These are phyloP conservation scores for Arabidopsis suecica DNA, from an alignment of 345 rosid species.

Conservation along the genomic window DNA sequence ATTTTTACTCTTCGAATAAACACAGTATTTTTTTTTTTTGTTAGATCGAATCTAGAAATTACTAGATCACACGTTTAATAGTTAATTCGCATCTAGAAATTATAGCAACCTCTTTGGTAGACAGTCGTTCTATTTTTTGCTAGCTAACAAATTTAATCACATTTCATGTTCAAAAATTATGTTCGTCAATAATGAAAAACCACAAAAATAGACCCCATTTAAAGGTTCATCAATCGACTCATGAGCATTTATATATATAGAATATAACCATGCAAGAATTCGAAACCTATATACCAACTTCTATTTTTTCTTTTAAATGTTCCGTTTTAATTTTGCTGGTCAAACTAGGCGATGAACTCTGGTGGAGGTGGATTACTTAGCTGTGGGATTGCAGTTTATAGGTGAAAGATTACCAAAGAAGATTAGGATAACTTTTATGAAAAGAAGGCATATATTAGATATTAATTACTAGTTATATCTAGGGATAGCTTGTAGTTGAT, in stretches of 20 bases:
- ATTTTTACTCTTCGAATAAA: conserved; percentile 28
- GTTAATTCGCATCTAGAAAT: neutral
- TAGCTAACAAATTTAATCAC: neutral
- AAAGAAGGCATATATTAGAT: conserved; percentile 24
- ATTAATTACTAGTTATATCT: conserved; percentile 1
- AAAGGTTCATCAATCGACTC: neutral
- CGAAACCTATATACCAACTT: neutral
- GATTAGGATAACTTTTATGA: conserved; percentile 34
- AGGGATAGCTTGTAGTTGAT: conserved; percentile 32
- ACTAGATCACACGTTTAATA: conserved; percentile 15
- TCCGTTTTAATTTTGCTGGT: conserved; percentile 5
- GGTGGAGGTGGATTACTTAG: conserved; percentile 37
- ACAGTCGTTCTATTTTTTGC: neutral
- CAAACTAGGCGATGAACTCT: conserved; percentile 20
- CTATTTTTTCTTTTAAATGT: neutral
- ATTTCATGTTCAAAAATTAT: neutral
- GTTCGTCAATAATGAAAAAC: neutral
- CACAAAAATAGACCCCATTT: neutral
- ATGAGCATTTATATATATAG: neutral
- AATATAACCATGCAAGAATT: neutral
- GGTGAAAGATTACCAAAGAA: conserved; percentile 41
- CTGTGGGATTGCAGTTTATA: conserved; percentile 30
- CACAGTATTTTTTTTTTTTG: neutral
- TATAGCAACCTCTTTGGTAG: neutral
- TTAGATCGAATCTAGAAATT: neutral